Base-by-base conservation (phyloP, 2,329 filamentous ascomycete genomes). In the Cercospora sp. region DNA sequence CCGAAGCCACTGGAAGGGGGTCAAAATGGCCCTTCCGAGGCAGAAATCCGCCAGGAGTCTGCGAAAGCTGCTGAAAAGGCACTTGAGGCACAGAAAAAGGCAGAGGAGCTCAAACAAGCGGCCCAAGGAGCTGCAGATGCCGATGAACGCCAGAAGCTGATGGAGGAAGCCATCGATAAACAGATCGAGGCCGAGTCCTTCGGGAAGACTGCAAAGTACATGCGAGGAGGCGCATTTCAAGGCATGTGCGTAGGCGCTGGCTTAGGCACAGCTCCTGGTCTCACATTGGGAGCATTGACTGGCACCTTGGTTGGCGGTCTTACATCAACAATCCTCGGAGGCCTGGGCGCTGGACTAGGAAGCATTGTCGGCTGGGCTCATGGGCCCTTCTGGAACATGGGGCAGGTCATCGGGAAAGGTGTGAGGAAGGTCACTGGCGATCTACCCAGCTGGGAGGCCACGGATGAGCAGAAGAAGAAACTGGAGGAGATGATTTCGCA, bases 171-270 rank as follows among this genome's bases (percentile, higher is more conserved):
- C 16, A 65, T 78, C 7, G 67, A 76, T 53, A 73, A 74, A 58
- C 66, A 75, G 37, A 69, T 77, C 37, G 73, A 73, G 34, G 74
- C 77, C 34, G 75, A 78, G 57, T 74, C 74, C 0, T 77, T 76
- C 28, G 77, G 77, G 16, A 78, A 78, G 69, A 74, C 74, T 2
- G 77, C 77, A 13, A 77, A 75, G 61, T 77, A 76, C 57, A 69
- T 77, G 32, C 61, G 69, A 24, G 71, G 73, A 26, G 76, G 76
- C 21, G 70, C 74, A 1, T 75, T 77, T 40, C 77, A 78, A 68
- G 77, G 77, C 51, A 69, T 77, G 62, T 67, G 70, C 7, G 74
- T 74, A 1, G 77, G 77, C 4, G 66, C 71, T n/a, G 77, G 76
- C 0, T 60, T 78, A n/a, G 77, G 77, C 16, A 71, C 73, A 3